Base-by-base conservation (phyloP, 2,329 filamentous ascomycete species). In the Aspergillus tubingensis region DNA sequence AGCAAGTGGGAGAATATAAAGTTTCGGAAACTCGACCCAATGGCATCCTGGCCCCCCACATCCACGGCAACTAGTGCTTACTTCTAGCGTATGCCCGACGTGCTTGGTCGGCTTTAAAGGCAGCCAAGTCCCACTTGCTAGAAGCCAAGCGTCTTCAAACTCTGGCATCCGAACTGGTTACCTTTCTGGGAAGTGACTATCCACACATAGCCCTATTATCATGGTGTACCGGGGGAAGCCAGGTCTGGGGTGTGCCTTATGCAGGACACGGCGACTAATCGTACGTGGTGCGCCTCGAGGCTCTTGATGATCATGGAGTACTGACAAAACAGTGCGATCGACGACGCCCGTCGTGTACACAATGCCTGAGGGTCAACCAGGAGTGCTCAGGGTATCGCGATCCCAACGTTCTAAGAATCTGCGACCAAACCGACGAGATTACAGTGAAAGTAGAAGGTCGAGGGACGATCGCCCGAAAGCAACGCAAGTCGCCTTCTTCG, bases 321-420 rank as follows among this genome's bases (percentile, higher is more conserved):
- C 32, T 36, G 32, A 36, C 11, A 6, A 43, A 21, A 53, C 43
- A 70, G 68, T 70, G 68, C 57, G 67, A 69, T 59, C 67, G 62
- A 15, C 55, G 57, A 17, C 57, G 43, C 3, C 67, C 68, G 11
- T 68, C 61, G 5, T 70, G 66, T 39, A 64, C 64, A 21, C 63
- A 69, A 30, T 70, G 68, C 38, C 21, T 66, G 2, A 47, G 66
- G 39, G 59, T 57, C 7, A 58, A 62, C 10, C 54, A 62, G 39
- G 58, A 64, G 44, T 70, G 68, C 43, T 58, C 51, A 0, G 67
- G 67, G 3, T 70, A 69, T 58, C 66, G 61, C 47, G 67, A 69
- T 53, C 30, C 60, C 10, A 48, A 49, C 3, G 44, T 53, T n/a
- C 43, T 67, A 13, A 59, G 66, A 19, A 55, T 70, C 27, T 61